Percentiles rank a stretch among this genome's conserved stretches.
phyloP scores from a whole-genome alignment of 2,329 filamentous ascomycete genomes.

The Rhinocladiella mackenziei region DNA sequence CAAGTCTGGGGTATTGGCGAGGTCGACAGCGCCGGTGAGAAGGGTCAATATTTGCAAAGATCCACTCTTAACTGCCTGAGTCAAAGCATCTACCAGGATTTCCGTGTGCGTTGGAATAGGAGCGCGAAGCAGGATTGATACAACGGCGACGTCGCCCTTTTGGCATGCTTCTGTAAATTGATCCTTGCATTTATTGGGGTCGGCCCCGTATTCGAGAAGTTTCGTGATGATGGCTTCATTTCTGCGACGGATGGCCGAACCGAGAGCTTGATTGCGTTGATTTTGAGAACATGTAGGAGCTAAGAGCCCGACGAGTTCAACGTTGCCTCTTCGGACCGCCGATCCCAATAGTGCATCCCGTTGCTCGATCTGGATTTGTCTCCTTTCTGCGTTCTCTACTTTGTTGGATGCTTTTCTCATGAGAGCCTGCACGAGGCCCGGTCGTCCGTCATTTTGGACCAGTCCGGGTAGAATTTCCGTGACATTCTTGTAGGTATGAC shows the following conservation, averaged over 20 bases:
- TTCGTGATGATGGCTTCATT: slow-evolving; percentile 2
- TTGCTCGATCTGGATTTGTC: neutral
- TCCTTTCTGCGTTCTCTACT: neutral
- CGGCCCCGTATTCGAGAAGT: slow-evolving; percentile 7
- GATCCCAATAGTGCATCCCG: neutral
- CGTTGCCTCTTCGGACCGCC: neutral
- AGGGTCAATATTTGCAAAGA: slow-evolving; percentile 2
- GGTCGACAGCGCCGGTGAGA: slow-evolving; percentile 2
- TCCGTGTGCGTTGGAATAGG: neutral
- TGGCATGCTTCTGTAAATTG: slow-evolving; percentile 2
- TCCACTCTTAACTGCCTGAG: slow-evolving; percentile 5
- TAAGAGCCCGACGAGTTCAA: slow-evolving; percentile 6
- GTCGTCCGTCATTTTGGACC: neutral
- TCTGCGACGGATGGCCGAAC: neutral
- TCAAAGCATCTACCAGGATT: slow-evolving; percentile 8
- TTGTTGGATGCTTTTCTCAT: neutral
- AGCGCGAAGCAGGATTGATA: slow-evolving; percentile 4
- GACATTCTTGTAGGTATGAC: neutral
- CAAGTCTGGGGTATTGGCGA: neutral
- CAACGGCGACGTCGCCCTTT: slow-evolving; percentile 1
- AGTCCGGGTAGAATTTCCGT: neutral
- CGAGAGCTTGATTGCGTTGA: slow-evolving; percentile 6
- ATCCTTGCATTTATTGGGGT: slow-evolving; percentile 3
- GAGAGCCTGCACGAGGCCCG: neutral
- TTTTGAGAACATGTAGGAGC: slow-evolving; percentile 3